Conservation (phyloP, 1,284 basidiomycete species). For the Sanghuangporus baumii region DNA sequence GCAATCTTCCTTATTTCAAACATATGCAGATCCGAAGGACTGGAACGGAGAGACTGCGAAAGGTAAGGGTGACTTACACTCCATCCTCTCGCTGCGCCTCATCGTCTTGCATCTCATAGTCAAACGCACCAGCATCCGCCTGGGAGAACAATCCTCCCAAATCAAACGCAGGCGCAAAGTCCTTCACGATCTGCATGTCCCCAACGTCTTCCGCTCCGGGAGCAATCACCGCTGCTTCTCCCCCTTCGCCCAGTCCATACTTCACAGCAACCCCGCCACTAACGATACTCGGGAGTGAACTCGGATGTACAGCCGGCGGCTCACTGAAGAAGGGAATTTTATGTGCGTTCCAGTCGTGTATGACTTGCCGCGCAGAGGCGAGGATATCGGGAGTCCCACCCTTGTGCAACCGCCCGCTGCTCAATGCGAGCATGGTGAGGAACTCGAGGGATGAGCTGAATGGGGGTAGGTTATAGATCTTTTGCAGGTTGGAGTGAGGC, state of each 20-base stretch:
- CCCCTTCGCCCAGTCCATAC: background rate
- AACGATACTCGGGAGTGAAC: conserved; percentile 57
- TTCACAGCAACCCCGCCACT: conserved; percentile 13
- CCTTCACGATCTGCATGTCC: conserved; percentile 62
- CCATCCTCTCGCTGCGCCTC: conserved; percentile 32
- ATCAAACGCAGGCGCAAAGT: conserved; percentile 67
- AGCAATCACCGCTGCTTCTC: conserved; percentile 37
- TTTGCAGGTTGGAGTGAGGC: conserved; percentile 61
- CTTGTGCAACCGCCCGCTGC: conserved; percentile 82
- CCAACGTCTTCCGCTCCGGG: conserved; percentile 72
- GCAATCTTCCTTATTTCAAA: conserved; percentile 10
- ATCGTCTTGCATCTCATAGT: conserved; percentile 30
- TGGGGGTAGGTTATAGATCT: conserved; percentile 83
- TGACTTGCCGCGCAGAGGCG: conserved; percentile 76
- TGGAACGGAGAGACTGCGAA: background rate
- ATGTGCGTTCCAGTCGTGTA: conserved; percentile 95
- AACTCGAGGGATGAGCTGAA: conserved; percentile 65
- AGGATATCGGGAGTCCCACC: conserved; percentile 91
- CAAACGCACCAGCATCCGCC: conserved; percentile 71
- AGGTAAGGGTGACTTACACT: conserved; percentile 30
- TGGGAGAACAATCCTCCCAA: conserved; percentile 69
- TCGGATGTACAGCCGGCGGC: conserved; percentile 76
- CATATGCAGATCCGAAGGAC: background rate
- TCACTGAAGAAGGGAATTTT: conserved; percentile 87
- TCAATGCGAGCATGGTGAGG: conserved; percentile 86